Evolutionary conservation across 352 stramenopile genomes (phyloP), one percentile per base, ranked within the genome.

Genomic region (Aphanomyces invadans): DNA sequence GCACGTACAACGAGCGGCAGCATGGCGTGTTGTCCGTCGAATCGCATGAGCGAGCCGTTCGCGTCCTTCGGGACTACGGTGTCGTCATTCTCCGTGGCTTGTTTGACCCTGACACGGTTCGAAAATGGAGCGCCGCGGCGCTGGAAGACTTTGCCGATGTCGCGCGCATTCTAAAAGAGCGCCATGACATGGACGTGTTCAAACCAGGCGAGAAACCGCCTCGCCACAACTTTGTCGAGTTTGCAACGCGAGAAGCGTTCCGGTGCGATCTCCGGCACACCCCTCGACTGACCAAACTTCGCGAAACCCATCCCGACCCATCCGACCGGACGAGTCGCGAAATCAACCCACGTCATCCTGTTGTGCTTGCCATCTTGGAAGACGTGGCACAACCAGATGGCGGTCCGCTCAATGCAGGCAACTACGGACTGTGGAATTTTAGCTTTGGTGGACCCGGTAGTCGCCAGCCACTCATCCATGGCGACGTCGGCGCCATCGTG

Each of bases 101-200:
- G 4, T 64, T 52, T 25, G 36, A 64, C 36, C 55, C 55, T 15
- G 55, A 51, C 32, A 64, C 38, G 11, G 55, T 64, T 4, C 55
- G 55, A 10, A 31, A 12, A 17, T 64, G 38, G 21, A 38, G 32
- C 36, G 55, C 55, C 25, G 55, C 55, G 3, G 55, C 55, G 23
- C 26, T 64, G 19, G 21, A 7, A 11, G 55, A 64, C 28, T 64
- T 64, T 64, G 55, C 55, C 32, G 7, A 31, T 2, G 33, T 64
- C 36, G 55, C 55, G 1, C 17, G 33, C 15, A 23, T 9, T 1
- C 36, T 64, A 9, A 17, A n/a, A 4, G 21, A 3, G 17, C 11
- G 21, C 32, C 55, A 64, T 38, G 55, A 64, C 55, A 64, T 64
- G 55, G 55, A 64, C 55, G 55, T 64, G 19, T 64, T 64, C 55